Evolutionary conservation across 129 eudicot species (phyloP), one percentile per base, ranked within the genome.

Genomic region (Flaveria bidentis): DNA sequence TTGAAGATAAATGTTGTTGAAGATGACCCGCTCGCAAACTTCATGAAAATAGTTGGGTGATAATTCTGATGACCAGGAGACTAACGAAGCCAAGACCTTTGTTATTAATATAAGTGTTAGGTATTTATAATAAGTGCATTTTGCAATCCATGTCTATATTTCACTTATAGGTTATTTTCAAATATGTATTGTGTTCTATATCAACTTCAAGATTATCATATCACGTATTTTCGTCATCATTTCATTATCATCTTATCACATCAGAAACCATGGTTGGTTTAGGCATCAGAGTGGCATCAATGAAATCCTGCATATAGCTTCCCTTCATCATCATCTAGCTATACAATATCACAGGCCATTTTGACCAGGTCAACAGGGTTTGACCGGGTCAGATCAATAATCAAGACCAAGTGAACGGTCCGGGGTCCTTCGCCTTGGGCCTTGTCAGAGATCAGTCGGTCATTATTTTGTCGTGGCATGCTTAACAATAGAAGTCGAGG

Each of bases 11-110:
- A 41, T 17, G 63, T 81, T 44, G 80, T 81, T 25, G 72, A 74
- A 69, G 66, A 55, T 18, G 84, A 81, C 52, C 64, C 47, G 15
- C 57, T 79, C 44, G 83, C 66, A 23, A 53, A 53, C 78, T 66
- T 72, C 30, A 74, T 67, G 84, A 67, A 74, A 74, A 69, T 80
- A 58, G 79, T 67, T 67, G 71, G 20, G 14, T 57, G 11, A 65
- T 60, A 61, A 23, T 4, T 50, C 23, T 18, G 16, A 15, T 64
- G 46, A 6, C 10, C 5, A 36, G 41, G 41, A 36, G 41, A 36
- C 41, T 23, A 23, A 18, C 62, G 6, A 55, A 18, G 26, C 13
- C 62, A n/a, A 6, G 26, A 53, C 10, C 61, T 17, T 9, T 6
- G 65, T 23, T 20, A 20, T 1, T 23, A 11, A 30, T 56, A 18